Evolutionary conservation across 2,329 filamentous ascomycete genomes (phyloP).

Genomic region (Aspergillus latus): DNA sequence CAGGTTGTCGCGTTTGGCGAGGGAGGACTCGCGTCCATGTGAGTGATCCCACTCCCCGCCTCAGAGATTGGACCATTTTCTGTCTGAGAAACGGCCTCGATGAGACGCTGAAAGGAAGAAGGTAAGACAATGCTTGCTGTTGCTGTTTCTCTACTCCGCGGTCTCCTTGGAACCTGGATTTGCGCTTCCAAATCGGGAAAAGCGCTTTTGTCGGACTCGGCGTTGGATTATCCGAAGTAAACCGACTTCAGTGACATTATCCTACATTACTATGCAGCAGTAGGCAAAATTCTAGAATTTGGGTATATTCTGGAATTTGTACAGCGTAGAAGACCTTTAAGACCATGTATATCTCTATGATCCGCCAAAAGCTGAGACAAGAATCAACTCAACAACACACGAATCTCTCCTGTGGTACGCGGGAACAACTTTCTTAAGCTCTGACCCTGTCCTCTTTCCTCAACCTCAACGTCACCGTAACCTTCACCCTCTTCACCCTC

Average conservation of each 20-base stretch:
- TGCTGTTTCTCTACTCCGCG: constrained; percentile 14
- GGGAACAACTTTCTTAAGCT: constrained; percentile 60
- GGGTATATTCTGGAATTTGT: too few relatives aligned
- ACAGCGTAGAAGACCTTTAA: too few relatives aligned
- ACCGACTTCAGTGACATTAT: neutral
- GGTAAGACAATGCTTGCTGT: constrained; percentile 8
- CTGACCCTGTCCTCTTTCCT: constrained; percentile 36
- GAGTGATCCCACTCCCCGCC: constrained; percentile 36
- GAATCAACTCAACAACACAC: constrained; percentile 59
- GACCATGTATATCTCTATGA: too few relatives aligned
- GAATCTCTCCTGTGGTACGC: constrained; percentile 63
- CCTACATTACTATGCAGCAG: neutral
- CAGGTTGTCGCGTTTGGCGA: constrained; percentile 24
- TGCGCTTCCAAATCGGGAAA: constrained; percentile 23
- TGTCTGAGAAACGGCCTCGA: constrained; percentile 16
- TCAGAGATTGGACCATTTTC: constrained; percentile 40
- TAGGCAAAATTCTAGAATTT: neutral
- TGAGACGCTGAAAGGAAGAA: constrained; percentile 6
- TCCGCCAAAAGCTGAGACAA: neutral
- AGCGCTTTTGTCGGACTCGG: constrained; percentile 17
- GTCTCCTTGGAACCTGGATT: constrained; percentile 18
- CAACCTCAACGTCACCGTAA: constrained; percentile 31
- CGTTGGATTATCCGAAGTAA: constrained; percentile 2
- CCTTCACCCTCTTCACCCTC: constrained; percentile 30
- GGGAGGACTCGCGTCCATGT: constrained; percentile 35